These are phyloP conservation scores for Talaromyces sp. DNA, from an alignment of 2,329 filamentous ascomycete species.

Conservation along the genomic window DNA sequence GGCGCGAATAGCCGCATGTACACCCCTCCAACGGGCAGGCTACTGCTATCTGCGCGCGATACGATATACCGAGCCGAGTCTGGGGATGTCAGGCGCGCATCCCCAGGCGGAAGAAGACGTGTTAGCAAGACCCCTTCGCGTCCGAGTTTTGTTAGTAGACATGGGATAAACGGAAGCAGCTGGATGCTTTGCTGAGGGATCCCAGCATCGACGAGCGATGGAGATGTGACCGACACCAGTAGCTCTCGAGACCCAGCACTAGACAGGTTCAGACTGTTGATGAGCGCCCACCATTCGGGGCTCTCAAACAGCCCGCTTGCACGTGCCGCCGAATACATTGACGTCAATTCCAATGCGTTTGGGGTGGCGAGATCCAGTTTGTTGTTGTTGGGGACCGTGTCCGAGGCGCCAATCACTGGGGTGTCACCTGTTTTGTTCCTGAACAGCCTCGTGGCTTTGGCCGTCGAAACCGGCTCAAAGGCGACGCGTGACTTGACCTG, in stretches of 20 bases:
- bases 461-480: conserved; percentile 84
- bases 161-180: conserved; percentile 82
- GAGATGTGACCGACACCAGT: conserved; percentile 64
- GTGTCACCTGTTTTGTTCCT: conserved; percentile 15
- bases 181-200: conserved; percentile 80
- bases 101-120: conserved; percentile 62
- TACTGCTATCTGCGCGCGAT: conserved; percentile 51
- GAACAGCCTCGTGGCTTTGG: conserved; percentile 72
- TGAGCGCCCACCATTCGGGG: conserved; percentile 69
- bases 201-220: conserved; percentile 68
- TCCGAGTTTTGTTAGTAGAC: conserved; percentile 80
- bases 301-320: conserved; percentile 64
- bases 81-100: conserved; percentile 61
- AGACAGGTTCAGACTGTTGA: conserved; percentile 72
- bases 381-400: conserved; percentile 53
- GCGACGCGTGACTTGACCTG: conserved; percentile 57
- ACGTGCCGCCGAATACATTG: conserved; percentile 71
- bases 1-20: conserved; percentile 77
- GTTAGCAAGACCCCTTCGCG: conserved; percentile 70
- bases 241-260: conserved; percentile 65
- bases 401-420: conserved; percentile 27
- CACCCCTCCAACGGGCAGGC: conserved; percentile 65
- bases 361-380: conserved; percentile 74
- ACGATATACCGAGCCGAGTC: conserved; percentile 67
- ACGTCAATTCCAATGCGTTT: conserved; percentile 73